A percentile compares a stretch with the other conserved stretches of the same genome.
phyloP scores from a whole-genome alignment of 306 rosid species.

The Boehmeria nivea region DNA sequence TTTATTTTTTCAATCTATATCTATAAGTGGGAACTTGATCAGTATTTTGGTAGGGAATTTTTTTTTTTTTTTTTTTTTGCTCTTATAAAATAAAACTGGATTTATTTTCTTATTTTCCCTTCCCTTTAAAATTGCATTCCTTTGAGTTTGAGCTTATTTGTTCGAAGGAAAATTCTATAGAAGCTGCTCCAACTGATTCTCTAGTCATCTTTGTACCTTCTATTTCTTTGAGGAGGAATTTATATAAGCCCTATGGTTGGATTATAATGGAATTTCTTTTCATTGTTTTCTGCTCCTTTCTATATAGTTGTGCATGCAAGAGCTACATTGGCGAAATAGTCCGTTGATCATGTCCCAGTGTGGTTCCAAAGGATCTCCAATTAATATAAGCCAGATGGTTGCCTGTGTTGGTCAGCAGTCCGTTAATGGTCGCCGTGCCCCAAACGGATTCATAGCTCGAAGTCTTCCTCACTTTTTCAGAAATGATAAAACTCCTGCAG shows the following conservation, averaged over 20 bases:
- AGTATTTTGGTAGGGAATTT: slow-evolving; percentile 1
- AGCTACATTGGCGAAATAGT: slow-evolving; percentile 90
- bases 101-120: too few relatives aligned
- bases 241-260: not conserved
- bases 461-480: slow-evolving; percentile 94
- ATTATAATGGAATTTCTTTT: not conserved
- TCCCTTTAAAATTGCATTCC: too few relatives aligned
- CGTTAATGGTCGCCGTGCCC: slow-evolving; percentile 92
- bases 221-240: too few relatives aligned
- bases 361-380: slow-evolving; percentile 95
- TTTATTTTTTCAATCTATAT: not conserved
- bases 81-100: too few relatives aligned
- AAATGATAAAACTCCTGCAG: slow-evolving; percentile 68
- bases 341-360: slow-evolving; percentile 98
- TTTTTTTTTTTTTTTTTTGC: not conserved
- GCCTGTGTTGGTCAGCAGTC: slow-evolving; percentile 96
- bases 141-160: not conserved
- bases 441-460: slow-evolving; percentile 88
- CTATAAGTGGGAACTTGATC: not conserved
- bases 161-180: not conserved
- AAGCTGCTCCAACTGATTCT: too few relatives aligned
- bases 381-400: slow-evolving; percentile 91
- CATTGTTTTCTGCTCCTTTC: not conserved
- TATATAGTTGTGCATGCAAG: slow-evolving; percentile 70
- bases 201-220: too few relatives aligned